Base-by-base conservation (phyloP, 768 basidiomycete species). In the Hysterangium stoloniferum region DNA sequence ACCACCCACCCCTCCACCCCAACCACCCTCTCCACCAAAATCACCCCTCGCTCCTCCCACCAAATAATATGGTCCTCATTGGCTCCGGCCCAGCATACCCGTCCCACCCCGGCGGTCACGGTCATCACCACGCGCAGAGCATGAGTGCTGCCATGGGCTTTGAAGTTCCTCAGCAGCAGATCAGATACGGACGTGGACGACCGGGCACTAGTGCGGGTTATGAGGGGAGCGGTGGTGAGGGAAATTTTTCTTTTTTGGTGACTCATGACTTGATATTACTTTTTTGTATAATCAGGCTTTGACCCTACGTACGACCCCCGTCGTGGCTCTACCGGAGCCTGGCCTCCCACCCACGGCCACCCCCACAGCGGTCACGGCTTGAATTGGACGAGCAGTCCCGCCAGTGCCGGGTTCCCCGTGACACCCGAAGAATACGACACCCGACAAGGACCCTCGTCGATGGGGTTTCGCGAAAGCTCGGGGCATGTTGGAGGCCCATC, bases 171-270 rank as follows among this genome's bases (percentile, higher is more conserved):
- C 44, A 45, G 13, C 24, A 31, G 13, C 44, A 31, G 25, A 34
- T 34, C 9, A 65, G 71, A 73, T 49, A 72, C 74, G 53, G 59
- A 37, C 69, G 76, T 55, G 75, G 71, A 58, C 78, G 83, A 33
- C 84, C 84, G 0, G 84, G 82, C n/a, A 85, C 83, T 3, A 79
- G 74, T 61, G 80, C 80, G 4, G 85, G 83, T 7, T 86, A 86
- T 67, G 84, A 86, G 58, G 78, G 74, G 37, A 36, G 31, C 46
- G 46, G 46, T 48, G 22, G 46, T 35, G 9, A 12, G 24, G 40
- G 12, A 42, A 9, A 9, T 31, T 54, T 50, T 29, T 54, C 35
- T 11, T 27, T 20, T 29, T 19, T n/a, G n/a, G n/a, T n/a, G n/a
- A n/a, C n/a, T n/a, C n/a, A n/a, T n/a, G n/a, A n/a, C n/a, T n/a